Base-by-base conservation (phyloP, 2,329 filamentous ascomycete species). In the Aspergillus hortae region DNA sequence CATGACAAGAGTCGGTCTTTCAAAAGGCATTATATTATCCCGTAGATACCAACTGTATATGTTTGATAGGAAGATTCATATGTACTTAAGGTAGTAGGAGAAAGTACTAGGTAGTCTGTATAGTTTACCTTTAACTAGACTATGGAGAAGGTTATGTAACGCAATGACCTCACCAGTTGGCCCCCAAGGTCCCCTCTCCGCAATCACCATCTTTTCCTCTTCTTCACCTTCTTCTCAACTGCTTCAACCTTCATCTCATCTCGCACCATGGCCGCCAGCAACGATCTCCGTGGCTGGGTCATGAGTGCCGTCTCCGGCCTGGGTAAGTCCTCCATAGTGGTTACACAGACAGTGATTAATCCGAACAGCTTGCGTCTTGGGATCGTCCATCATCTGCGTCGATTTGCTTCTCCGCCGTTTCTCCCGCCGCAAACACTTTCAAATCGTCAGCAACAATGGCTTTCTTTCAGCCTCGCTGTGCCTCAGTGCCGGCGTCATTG, bases 401-500 rank as follows among this genome's bases (percentile, higher is more conserved):
- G 94, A 99, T 71, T 67, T 90, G 36, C 65, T 95, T 49, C 77
- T 95, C 46, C 85, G 86, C 52, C 78, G 81, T 47, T 77, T 96
- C 46, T 88, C 90, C 3, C 83, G 87, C 48, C 85, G 87, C 71
- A 83, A 80, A 62, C 80, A 86, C 67, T 99, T 97, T 70, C 83
- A 85, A 61, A 95, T 99, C 60, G 85, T 95, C 66, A 88, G 95
- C 56, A 96, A 89, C 73, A 92, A 89, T 75, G 79, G 79, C 19
- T 99, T 99, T 68, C 79, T 96, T 4, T 92, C 92, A 1, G 85
- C 86, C 19, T 96, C 92, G 0, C 74, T 97, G 55, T 96, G 92
- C 71, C 74, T 99, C 58, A 96, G 91, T 68, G 96, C 96, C 61
- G 92, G 94, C 41, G 92, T 97, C 43, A 95, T 99, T 91, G 92